Base-by-base conservation (phyloP, 768 basidiomycete genomes). In the Sporobolomyces pararoseus region DNA sequence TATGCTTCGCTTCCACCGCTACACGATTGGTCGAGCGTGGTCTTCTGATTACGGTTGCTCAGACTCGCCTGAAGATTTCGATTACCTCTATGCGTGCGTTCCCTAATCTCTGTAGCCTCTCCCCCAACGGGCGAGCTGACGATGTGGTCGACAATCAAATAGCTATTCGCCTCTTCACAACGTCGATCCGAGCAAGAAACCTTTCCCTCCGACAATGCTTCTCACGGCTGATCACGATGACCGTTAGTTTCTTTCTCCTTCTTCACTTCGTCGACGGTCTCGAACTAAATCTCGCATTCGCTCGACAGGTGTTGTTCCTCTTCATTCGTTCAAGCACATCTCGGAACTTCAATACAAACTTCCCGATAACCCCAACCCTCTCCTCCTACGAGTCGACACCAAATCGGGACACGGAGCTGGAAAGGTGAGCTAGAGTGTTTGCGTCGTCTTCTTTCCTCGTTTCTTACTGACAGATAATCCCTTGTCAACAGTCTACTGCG, bases 311-410 rank as follows among this genome's bases (percentile, higher is more conserved):
- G 90, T 91, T n/a, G 89, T 91, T 7, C 75, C 69, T 7, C 81
- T 89, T 77, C 90, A 91, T 79, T 89, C 89, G 13, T 90, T 89
- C 84, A 92, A 92, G 79, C 83, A 86, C 59, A 86, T 87, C 0
- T 90, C 90, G 21, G 85, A 86, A n/a, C 81, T 91, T 44, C 90
- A 92, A 77, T 80, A 91, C 76, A 80, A 79, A 2, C 79, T 85
- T 1, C 83, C 88, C 1, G 75, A 85, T 53, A 91, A 90, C 77
- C 84, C 85, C 0, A 80, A 89, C 75, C 90, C 90, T 7, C 81
- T 91, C 17, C 81, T 92, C 25, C 81, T 91, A 55, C 84, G 89
- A 27, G 85, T 91, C 32, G 89, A 91, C 76, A 86, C 86, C 79
- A 89, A 89, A 77, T 54, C 68, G 4, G 77, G 77, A 2, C 77